These are phyloP conservation scores for Glycine soja DNA, from an alignment of 306 rosid species.

Conservation along the genomic window DNA sequence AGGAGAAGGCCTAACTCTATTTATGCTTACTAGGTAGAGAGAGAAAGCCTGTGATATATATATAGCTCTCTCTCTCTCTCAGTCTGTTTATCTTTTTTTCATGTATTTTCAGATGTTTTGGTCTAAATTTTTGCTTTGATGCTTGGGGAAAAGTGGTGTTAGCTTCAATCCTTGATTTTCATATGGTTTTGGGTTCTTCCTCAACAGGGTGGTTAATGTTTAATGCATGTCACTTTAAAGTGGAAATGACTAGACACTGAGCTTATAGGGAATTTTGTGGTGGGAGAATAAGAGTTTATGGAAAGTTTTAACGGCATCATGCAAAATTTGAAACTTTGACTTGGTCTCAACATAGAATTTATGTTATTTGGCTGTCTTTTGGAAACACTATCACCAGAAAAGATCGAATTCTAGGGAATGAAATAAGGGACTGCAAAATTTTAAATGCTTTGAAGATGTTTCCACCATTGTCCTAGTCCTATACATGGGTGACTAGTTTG, in stretches of 20 bases:
- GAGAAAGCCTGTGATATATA: slow-evolving; percentile 55
- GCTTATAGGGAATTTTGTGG: slow-evolving; percentile 40
- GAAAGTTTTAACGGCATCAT: slow-evolving; percentile 23
- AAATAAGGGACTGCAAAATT: background rate
- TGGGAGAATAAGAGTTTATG: slow-evolving; percentile 46
- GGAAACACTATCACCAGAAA: background rate
- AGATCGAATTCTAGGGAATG: background rate
- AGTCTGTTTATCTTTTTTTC: slow-evolving; percentile 36
- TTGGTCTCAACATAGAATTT: background rate
- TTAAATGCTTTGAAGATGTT: background rate
- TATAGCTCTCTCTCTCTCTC: slow-evolving; percentile 48
- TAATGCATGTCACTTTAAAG: slow-evolving; percentile 42
- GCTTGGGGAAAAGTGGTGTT: slow-evolving; percentile 42
- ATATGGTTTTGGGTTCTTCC: slow-evolving; percentile 39
- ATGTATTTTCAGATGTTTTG: slow-evolving; percentile 51
- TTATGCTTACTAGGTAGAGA: slow-evolving; percentile 52
- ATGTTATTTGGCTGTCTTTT: background rate
- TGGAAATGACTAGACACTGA: slow-evolving; percentile 40
- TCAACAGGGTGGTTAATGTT: slow-evolving; percentile 37
- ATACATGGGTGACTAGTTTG: background rate
- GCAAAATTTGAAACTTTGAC: slow-evolving; percentile 34
- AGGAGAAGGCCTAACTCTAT: slow-evolving; percentile 54
- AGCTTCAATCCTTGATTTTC: slow-evolving; percentile 34
- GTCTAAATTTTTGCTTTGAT: slow-evolving; percentile 52
- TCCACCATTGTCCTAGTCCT: background rate